These are phyloP conservation scores for Lablab purpureus DNA, from an alignment of 306 rosid genomes.

Conservation along the genomic window DNA sequence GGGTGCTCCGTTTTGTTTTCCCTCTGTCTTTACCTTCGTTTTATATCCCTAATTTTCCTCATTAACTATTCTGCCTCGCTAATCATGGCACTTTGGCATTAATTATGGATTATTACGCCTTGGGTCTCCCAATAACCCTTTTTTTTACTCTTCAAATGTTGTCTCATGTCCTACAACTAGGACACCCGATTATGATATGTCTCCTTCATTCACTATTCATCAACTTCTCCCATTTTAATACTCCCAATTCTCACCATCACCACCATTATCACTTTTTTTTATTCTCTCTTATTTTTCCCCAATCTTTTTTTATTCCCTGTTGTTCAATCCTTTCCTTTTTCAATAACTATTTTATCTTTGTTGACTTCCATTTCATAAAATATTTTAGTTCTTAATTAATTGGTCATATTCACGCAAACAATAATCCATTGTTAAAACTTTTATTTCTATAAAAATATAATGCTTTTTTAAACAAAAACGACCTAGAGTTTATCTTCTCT, in stretches of 20 bases:
- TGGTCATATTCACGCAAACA: too few relatives aligned
- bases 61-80: background rate
- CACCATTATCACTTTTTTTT: too few relatives aligned
- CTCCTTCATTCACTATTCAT: slow-evolving; percentile 40
- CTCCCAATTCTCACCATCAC: slow-evolving; percentile 37
- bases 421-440: too few relatives aligned
- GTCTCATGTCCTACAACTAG: slow-evolving; percentile 32
- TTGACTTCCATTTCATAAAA: too few relatives aligned
- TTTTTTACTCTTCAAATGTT: slow-evolving; percentile 36
- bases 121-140: slow-evolving; percentile 43
- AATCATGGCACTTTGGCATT: background rate
- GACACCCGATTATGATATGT: slow-evolving; percentile 51
- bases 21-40: slow-evolving; percentile 52
- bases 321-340: too few relatives aligned
- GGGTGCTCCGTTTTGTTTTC: slow-evolving; percentile 55
- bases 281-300: too few relatives aligned
- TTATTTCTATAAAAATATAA: too few relatives aligned
- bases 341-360: too few relatives aligned
- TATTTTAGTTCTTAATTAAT: too few relatives aligned
- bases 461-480: too few relatives aligned
- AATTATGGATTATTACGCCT: slow-evolving; percentile 28
- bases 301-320: too few relatives aligned
- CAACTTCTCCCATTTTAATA: background rate
- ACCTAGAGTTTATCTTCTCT: too few relatives aligned
- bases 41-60: slow-evolving; percentile 6